Evolutionary conservation across 2,329 filamentous ascomycete genomes (phyloP).

Genomic region (Ceratocystis harringtonii): DNA sequence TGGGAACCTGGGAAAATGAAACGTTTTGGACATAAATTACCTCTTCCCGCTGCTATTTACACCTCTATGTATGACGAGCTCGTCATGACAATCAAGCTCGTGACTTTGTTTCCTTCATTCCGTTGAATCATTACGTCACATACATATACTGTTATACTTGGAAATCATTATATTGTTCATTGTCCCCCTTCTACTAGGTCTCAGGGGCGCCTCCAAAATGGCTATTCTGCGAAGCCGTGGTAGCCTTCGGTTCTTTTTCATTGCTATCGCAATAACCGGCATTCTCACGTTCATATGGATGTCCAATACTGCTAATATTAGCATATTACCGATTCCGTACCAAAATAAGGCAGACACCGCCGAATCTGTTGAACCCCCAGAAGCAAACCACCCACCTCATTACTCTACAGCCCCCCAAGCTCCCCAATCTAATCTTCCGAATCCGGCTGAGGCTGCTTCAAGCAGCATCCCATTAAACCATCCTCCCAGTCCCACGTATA

Average conservation of each 20-base stretch:
- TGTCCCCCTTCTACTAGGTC: background rate
- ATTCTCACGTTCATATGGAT: conserved; percentile 4
- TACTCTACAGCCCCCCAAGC: background rate
- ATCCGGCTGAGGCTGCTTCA: background rate
- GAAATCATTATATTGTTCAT: background rate
- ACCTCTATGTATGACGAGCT: background rate
- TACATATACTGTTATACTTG: background rate
- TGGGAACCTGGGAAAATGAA: too few species aligned
- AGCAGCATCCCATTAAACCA: background rate
- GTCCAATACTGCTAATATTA: background rate
- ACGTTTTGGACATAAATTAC: too few species aligned
- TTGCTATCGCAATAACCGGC: background rate
- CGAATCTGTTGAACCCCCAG: background rate
- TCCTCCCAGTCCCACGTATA: background rate
- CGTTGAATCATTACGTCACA: background rate
- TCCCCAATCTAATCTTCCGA: background rate
- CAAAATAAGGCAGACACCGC: background rate
- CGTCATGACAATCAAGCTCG: background rate
- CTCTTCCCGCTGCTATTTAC: background rate
- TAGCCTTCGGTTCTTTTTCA: conserved; percentile 1
- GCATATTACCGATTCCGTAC: background rate
- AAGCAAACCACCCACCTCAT: background rate
- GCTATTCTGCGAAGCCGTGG: background rate
- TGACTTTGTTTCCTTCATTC: background rate
- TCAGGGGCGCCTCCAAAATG: background rate